A percentile compares a stretch with the other conserved stretches of the same genome.
Evolutionary conservation across 495 filamentous ascomycete species (phyloP).

Genomic region (Cladorrhinum samala): DNA sequence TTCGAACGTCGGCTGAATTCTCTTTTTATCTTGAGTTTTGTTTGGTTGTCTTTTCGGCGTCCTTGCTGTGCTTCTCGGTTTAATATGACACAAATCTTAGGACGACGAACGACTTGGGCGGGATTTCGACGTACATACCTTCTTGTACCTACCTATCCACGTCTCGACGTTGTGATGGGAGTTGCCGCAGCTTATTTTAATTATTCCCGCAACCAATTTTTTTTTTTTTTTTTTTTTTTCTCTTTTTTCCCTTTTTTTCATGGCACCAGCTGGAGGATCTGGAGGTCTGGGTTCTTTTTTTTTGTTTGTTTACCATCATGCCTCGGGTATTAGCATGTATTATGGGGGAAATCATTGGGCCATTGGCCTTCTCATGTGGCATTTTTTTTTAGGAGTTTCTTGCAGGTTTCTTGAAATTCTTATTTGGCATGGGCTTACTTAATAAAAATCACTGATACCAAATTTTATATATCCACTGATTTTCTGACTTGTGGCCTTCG

Average conservation of each 20-base stretch:
- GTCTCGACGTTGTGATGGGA: background rate
- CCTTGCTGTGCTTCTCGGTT: background rate
- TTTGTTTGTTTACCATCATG: too few relatives aligned
- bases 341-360: too few relatives aligned
- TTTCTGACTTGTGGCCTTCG: too few relatives aligned
- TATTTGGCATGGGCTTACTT: too few relatives aligned
- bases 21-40: background rate
- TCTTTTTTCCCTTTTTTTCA: background rate
- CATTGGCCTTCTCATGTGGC: too few relatives aligned
- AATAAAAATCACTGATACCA: too few relatives aligned
- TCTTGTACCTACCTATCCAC: background rate
- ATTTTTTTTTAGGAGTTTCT: too few relatives aligned
- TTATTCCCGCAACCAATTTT: too few relatives aligned
- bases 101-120: background rate
- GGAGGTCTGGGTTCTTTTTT: constrained; percentile 17
- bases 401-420: too few relatives aligned
- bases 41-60: background rate
- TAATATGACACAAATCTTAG: background rate
- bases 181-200: too few relatives aligned
- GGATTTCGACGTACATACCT: background rate
- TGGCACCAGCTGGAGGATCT: background rate
- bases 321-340: too few relatives aligned
- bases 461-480: too few relatives aligned
- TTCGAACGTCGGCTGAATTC: background rate
- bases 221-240: background rate